A percentile compares a stretch with the other conserved stretches of the same genome.
Conservation (phyloP, 2,329 filamentous ascomycete genomes). For the Biscogniauxia sp. region DNA sequence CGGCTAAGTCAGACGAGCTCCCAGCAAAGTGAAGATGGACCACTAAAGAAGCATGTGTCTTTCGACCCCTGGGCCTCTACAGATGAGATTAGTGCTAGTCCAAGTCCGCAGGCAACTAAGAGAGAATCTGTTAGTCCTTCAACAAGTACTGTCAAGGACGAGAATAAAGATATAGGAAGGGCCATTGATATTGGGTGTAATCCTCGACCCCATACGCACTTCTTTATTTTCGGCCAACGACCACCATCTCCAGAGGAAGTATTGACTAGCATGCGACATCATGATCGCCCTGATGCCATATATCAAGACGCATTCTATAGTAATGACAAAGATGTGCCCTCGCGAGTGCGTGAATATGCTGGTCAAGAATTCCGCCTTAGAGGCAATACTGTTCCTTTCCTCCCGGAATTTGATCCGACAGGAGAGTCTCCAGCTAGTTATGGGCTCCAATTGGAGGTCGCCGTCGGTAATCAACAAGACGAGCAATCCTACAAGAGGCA, state of each 20-base stretch:
- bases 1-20: slow-evolving; percentile 63
- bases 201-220: slow-evolving; percentile 24
- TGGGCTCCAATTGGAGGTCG: slow-evolving; percentile 47
- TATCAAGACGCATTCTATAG: slow-evolving; percentile 88
- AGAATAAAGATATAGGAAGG: slow-evolving; percentile 3
- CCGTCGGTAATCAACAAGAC: slow-evolving; percentile 50
- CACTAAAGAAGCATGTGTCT: slow-evolving; percentile 35
- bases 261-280: slow-evolving; percentile 53
- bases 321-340: slow-evolving; percentile 77
- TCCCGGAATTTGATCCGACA: slow-evolving; percentile 72
- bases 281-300: slow-evolving; percentile 63
- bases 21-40: slow-evolving; percentile 44
- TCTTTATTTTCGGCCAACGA: slow-evolving; percentile 30
- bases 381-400: slow-evolving; percentile 72
- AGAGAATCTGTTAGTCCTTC: slow-evolving; percentile 17
- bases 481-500: slow-evolving; percentile 50
- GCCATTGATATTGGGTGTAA: slow-evolving; percentile 24
- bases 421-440: slow-evolving; percentile 55
- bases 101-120: slow-evolving; percentile 13
- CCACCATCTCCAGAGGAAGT: slow-evolving; percentile 45
- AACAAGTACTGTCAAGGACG: slow-evolving; percentile 12
- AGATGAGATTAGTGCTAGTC: slow-evolving; percentile 6
- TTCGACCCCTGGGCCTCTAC: slow-evolving; percentile 28
- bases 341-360: slow-evolving; percentile 76
- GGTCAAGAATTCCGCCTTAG: slow-evolving; percentile 80